Base-by-base conservation (phyloP, 371 early-diverging fungal species). In the Caulochytrium protostelioides region DNA sequence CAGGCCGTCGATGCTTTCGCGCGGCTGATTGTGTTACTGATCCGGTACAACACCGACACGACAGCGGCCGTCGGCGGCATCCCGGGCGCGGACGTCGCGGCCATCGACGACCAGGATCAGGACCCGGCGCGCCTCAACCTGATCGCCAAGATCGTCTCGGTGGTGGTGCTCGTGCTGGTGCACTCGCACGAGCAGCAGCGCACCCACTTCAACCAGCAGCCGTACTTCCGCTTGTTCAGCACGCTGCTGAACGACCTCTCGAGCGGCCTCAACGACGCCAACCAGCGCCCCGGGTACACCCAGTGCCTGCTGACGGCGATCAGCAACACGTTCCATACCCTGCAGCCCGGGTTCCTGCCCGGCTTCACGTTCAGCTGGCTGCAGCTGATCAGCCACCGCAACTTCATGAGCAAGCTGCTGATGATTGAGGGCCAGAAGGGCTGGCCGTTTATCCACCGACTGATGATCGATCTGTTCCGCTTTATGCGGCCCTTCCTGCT, bases 341-440 rank as follows among this genome's bases (percentile, higher is more conserved):
- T 95, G 33, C 77, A 74, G 38, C 97, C 97, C 8, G 48, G 64
- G n/a, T 67, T 74, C 40, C 69, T 89, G 37, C 90, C 97, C 26
- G 90, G 89, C 14, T 92, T 94, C 47, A 72, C 82, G 5, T 91
- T 89, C 55, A 80, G 82, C n/a, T 97, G 97, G 97, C 57, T 92
- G 21, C 75, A 79, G 41, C 57, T 97, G 34, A 75, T 89, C 18
- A 79, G 86, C 5, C 90, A 97, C 47, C 65, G 90, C 0, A 62
- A 72, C 37, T 85, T 89, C 41, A 77, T 97, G 78, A 82, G 91
- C 13, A 76, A 79, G 34, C 52, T 94, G 25, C 50, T 85, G 34
- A 36, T 72, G 22, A 61, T 74, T 10, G 79, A 79, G 34, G 65
- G 70, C 33, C 77, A 73, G 46, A 66, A 64, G 58, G 77, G 80